Percentiles rank a stretch among this genome's conserved stretches.
Conservation (phyloP, 208 protist genomes). For the Leishmania martiniquensis region DNA sequence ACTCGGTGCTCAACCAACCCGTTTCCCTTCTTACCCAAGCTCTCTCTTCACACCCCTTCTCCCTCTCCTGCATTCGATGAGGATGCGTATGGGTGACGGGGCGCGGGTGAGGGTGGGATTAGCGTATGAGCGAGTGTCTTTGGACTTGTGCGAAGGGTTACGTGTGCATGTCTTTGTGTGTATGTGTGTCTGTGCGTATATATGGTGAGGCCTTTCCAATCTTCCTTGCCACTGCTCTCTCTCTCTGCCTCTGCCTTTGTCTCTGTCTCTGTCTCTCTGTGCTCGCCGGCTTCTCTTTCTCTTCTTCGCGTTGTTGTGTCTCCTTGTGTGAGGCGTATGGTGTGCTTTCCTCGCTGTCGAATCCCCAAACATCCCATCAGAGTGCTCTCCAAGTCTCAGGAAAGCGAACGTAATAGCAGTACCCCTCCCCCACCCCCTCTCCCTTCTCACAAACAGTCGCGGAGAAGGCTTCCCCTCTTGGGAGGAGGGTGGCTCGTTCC, state of each 20-base stretch:
- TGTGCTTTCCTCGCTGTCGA: neutral
- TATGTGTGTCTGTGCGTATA: neutral
- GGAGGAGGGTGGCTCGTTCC: neutral
- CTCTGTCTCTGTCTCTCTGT: too few relatives aligned
- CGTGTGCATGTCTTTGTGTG: neutral
- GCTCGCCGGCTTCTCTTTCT: neutral
- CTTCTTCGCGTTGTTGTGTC: neutral
- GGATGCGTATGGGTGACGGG: neutral
- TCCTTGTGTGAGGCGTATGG: neutral
- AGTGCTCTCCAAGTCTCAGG: neutral
- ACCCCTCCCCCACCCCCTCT: neutral
- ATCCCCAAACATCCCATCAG: neutral
- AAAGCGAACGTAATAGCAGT: neutral
- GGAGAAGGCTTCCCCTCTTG: neutral
- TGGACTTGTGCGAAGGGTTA: too few relatives aligned
- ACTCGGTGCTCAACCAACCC: neutral
- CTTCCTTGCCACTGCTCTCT: neutral
- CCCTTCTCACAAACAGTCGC: neutral
- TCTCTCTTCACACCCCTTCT: neutral
- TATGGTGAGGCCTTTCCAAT: neutral
- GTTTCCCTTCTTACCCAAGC: neutral
- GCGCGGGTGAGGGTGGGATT: neutral
- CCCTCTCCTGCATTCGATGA: neutral
- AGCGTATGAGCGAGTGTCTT: neutral
- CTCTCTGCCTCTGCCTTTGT: too few relatives aligned